Percentiles rank a stretch among this genome's conserved stretches.
These are phyloP conservation scores for Simplicillium sp. DNA, from an alignment of 2,329 filamentous ascomycete genomes.

Conservation along the genomic window DNA sequence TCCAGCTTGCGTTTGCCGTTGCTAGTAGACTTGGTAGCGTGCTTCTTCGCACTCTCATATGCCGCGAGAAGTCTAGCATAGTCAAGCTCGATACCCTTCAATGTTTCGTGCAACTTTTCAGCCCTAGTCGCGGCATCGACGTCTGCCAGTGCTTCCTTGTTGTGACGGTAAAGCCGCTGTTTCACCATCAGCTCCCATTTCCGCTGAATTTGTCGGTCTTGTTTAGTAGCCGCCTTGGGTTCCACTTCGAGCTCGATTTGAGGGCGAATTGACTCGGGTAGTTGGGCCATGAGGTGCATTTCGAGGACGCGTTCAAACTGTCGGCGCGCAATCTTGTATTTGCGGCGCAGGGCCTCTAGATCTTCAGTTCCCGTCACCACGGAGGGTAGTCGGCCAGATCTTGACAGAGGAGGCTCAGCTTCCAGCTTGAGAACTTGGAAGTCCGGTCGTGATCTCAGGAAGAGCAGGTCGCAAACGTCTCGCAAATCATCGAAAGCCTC, in stretches of 20 bases:
- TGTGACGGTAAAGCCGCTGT: constrained; percentile 66
- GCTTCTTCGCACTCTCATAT: constrained; percentile 27
- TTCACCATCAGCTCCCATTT: constrained; percentile 72
- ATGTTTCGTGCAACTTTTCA: constrained; percentile 61
- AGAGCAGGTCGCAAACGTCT: constrained; percentile 62
- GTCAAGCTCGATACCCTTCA: constrained; percentile 60
- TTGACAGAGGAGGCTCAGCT: constrained; percentile 36
- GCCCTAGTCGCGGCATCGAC: constrained; percentile 59
- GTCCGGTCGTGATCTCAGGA: constrained; percentile 48
- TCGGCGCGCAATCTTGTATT: constrained; percentile 64
- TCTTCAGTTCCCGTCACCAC: constrained; percentile 49
- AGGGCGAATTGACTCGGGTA: constrained; percentile 48
- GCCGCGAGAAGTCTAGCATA: constrained; percentile 56
- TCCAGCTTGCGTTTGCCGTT: constrained; percentile 39
- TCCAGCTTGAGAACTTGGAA: constrained; percentile 50
- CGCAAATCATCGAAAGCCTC: constrained; percentile 74
- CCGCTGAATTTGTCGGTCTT: constrained; percentile 52
- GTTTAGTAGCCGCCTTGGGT: constrained; percentile 34
- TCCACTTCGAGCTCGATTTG: constrained; percentile 31
- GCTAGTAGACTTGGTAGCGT: constrained; percentile 9
- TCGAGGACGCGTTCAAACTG: constrained; percentile 69
- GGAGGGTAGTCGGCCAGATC: constrained; percentile 33
- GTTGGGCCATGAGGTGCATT: constrained; percentile 59
- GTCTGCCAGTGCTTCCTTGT: constrained; percentile 60
- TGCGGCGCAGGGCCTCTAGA: constrained; percentile 46